A percentile compares a stretch with the other conserved stretches of the same genome.
phyloP scores from a whole-genome alignment of 805 yeast species.

The Wickerhamiella shivajii region DNA sequence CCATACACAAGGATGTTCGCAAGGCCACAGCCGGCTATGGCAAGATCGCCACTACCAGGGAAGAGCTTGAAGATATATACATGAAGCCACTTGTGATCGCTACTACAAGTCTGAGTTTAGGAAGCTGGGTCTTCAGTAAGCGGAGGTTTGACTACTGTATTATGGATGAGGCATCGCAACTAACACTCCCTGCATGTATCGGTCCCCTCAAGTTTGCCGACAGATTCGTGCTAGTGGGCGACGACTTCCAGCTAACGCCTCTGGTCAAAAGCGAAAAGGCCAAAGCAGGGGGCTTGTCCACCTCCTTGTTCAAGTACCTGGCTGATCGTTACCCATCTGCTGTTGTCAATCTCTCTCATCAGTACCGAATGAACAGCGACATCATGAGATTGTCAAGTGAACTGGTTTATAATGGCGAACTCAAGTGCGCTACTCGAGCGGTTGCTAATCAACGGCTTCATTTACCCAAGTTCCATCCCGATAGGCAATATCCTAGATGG shows the following conservation, averaged over 20 bases:
- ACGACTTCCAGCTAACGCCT: constrained; percentile 88
- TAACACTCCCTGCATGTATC: constrained; percentile 76
- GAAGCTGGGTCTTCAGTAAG: constrained; percentile 43
- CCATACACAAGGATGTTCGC: constrained; percentile 46
- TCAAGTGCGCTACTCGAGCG: constrained; percentile 58
- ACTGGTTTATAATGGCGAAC: constrained; percentile 58
- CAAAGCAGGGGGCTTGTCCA: constrained; percentile 45
- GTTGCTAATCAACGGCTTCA: constrained; percentile 46
- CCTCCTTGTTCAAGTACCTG: constrained; percentile 60
- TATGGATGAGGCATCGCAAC: constrained; percentile 93
- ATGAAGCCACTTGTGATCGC: constrained; percentile 64
- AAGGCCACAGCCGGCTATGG: constrained; percentile 33
- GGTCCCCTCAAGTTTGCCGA: constrained; percentile 75
- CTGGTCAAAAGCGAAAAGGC: constrained; percentile 61
- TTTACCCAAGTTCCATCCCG: constrained; percentile 30
- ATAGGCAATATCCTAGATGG: constrained; percentile 19
- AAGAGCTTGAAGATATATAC: constrained; percentile 35
- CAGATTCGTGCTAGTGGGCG: constrained; percentile 87
- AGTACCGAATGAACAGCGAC: constrained; percentile 86
- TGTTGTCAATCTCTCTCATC: constrained; percentile 64
- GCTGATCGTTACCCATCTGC: constrained; percentile 60
- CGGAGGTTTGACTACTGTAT: constrained; percentile 79
- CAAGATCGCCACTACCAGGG: constrained; percentile 28
- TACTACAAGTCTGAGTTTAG: constrained; percentile 69
- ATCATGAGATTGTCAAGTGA: constrained; percentile 72